Conservation (phyloP, 495 filamentous ascomycete genomes). For the Wilcoxina mikolae region DNA sequence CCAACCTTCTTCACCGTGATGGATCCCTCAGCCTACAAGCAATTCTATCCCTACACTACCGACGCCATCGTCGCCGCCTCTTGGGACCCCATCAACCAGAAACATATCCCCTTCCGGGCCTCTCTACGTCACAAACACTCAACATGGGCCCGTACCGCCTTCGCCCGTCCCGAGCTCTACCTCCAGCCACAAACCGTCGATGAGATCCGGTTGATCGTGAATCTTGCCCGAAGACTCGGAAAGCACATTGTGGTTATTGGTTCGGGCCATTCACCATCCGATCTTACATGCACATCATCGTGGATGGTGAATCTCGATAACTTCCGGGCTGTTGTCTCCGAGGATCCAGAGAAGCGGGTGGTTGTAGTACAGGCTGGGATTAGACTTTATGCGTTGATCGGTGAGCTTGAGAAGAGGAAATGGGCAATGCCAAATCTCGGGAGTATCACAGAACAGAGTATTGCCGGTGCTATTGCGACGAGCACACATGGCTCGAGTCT, state of each 20-base stretch:
- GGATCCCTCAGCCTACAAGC: conserved; percentile 21
- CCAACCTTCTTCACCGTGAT: no score
- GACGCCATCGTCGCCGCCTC: conserved; percentile 19
- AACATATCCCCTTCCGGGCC: conserved; percentile 59
- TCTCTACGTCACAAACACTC: conserved; percentile 56
- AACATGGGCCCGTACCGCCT: conserved; percentile 94
- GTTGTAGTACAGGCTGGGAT: conserved; percentile 79
- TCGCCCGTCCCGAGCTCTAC: conserved; percentile 74
- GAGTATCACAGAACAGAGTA: conserved; percentile 85
- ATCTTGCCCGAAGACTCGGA: conserved; percentile 63
- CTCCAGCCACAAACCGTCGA: conserved; percentile 60
- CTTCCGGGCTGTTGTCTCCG: conserved; percentile 53
- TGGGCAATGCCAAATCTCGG: conserved; percentile 78
- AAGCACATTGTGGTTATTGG: conserved; percentile 68
- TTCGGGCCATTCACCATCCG: conserved; percentile 78
- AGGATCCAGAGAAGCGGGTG: conserved; percentile 47
- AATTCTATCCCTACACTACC: conserved; percentile 22
- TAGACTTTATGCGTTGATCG: conserved; percentile 53
- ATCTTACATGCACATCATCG: conserved; percentile 81
- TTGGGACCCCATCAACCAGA: conserved; percentile 17
- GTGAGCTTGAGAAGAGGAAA: conserved; percentile 52
- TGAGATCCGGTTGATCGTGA: conserved; percentile 72
- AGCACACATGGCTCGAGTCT: conserved; percentile 85
- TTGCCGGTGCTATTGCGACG: conserved; percentile 84
- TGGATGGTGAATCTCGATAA: conserved; percentile 91